These are phyloP conservation scores for Xylariaceae sp. DNA, from an alignment of 2,329 filamentous ascomycete genomes.

Conservation along the genomic window DNA sequence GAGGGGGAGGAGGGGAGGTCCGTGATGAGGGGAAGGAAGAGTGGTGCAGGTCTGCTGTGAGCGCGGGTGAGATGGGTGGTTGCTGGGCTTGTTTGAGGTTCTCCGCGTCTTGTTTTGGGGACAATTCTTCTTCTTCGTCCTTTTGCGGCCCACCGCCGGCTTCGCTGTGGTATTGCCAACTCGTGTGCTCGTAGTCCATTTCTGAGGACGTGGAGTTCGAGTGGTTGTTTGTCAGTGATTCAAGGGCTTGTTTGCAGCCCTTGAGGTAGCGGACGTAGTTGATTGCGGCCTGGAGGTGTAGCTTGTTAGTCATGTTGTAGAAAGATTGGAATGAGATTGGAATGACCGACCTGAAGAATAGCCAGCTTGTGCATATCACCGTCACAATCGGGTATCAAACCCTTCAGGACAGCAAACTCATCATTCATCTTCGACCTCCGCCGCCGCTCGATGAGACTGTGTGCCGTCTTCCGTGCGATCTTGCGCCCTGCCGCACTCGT, in stretches of 20 bases:
- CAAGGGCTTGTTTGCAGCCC: constrained; percentile 76
- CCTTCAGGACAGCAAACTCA: constrained; percentile 87
- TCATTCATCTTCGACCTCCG: constrained; percentile 98
- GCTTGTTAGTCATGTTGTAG: not conserved
- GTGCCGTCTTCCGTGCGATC: constrained; percentile 91
- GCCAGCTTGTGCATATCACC: constrained; percentile 98
- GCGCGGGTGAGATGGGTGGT: constrained; percentile 49
- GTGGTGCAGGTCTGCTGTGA: constrained; percentile 32
- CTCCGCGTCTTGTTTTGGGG: not conserved
- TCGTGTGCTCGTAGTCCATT: constrained; percentile 23
- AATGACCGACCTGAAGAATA: constrained; percentile 69
- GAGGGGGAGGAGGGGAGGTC: not conserved
- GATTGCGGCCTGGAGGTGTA: constrained; percentile 70
- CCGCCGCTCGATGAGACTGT: constrained; percentile 87
- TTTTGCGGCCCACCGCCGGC: constrained; percentile 36
- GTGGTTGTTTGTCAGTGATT: constrained; percentile 43
- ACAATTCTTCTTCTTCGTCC: not conserved
- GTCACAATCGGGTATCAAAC: constrained; percentile 92
- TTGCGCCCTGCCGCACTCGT: constrained; percentile 86
- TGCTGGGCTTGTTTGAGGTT: constrained; percentile 25
- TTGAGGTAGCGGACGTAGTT: constrained; percentile 95
- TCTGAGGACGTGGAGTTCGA: not conserved
- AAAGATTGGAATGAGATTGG: not conserved
- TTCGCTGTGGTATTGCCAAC: constrained; percentile 25
- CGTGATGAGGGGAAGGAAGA: not conserved